These are phyloP conservation scores for Mucor irregularis DNA, from an alignment of 371 early-diverging fungal genomes.

Conservation along the genomic window DNA sequence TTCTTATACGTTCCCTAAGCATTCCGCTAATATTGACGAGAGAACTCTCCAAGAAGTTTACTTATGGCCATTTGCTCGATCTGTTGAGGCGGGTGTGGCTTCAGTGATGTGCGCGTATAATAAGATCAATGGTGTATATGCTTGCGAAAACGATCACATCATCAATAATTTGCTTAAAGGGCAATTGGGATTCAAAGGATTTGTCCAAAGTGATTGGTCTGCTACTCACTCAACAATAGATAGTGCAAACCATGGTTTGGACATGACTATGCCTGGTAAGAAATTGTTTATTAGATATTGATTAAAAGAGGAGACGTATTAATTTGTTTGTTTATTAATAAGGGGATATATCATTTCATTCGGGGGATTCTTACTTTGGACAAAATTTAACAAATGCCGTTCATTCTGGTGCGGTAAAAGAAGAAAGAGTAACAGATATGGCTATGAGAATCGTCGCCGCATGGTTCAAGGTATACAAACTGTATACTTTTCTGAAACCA, in stretches of 20 bases:
- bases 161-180: conserved; percentile 48
- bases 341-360: conserved; percentile 40
- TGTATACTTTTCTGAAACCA: conserved; percentile 17
- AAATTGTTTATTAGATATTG: neutral
- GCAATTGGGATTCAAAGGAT: conserved; percentile 49
- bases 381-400: conserved; percentile 38
- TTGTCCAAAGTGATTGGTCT: conserved; percentile 42
- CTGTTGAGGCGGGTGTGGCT: conserved; percentile 54
- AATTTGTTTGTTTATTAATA: neutral
- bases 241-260: conserved; percentile 51
- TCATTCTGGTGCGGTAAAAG: conserved; percentile 26
- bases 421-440: conserved; percentile 54
- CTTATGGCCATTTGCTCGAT: conserved; percentile 53
- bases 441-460: conserved; percentile 57
- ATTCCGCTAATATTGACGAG: conserved; percentile 49
- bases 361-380: conserved; percentile 40
- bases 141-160: conserved; percentile 51
- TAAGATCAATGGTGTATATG: conserved; percentile 43
- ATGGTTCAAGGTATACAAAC: conserved; percentile 53
- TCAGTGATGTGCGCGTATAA: conserved; percentile 66
- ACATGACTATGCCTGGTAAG: conserved; percentile 63
- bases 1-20: conserved; percentile 18
- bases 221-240: conserved; percentile 36
- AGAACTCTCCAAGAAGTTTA: conserved; percentile 61
- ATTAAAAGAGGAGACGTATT: neutral